phyloP scores from a whole-genome alignment of 257 asterid genomes.

The Apocynum venetum region DNA sequence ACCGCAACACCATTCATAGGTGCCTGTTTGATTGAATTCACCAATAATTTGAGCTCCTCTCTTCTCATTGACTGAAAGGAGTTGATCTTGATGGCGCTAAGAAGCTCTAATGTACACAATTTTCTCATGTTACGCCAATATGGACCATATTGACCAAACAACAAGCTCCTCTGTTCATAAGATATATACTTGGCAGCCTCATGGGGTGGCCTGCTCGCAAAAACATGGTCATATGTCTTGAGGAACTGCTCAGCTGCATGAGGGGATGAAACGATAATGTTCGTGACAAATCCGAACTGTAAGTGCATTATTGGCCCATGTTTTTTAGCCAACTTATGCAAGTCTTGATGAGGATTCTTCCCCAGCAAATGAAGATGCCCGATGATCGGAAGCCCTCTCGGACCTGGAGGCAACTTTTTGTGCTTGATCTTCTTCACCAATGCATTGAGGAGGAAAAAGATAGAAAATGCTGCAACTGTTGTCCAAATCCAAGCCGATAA shows the following conservation, averaged over 20 bases:
- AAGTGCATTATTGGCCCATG: not conserved
- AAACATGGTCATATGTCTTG: constrained; percentile 9
- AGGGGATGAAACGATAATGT: not conserved
- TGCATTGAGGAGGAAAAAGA: not conserved
- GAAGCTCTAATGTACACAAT: constrained; percentile 2
- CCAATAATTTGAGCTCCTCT: not conserved
- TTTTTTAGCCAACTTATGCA: not conserved
- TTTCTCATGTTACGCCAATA: constrained; percentile 16
- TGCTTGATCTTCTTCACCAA: not conserved
- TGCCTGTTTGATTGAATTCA: not conserved
- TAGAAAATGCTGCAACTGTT: not conserved
- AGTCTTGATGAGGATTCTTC: not conserved
- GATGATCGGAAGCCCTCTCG: not conserved
- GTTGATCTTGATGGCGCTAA: constrained; percentile 8
- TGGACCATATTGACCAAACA: constrained; percentile 7
- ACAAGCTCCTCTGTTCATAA: not conserved
- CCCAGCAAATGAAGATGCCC: not conserved
- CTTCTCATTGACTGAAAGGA: constrained; percentile 12
- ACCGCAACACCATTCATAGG: not conserved
- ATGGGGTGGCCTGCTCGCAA: constrained; percentile 3
- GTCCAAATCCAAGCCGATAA: not conserved
- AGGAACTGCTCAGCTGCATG: constrained; percentile 12
- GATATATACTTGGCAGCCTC: constrained; percentile 6
- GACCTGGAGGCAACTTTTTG: not conserved
- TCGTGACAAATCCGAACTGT: not conserved